Percentiles rank a stretch among this genome's conserved stretches.
Evolutionary conservation across 2,329 filamentous ascomycete species (phyloP).

Genomic region (Monosporascus sp.): DNA sequence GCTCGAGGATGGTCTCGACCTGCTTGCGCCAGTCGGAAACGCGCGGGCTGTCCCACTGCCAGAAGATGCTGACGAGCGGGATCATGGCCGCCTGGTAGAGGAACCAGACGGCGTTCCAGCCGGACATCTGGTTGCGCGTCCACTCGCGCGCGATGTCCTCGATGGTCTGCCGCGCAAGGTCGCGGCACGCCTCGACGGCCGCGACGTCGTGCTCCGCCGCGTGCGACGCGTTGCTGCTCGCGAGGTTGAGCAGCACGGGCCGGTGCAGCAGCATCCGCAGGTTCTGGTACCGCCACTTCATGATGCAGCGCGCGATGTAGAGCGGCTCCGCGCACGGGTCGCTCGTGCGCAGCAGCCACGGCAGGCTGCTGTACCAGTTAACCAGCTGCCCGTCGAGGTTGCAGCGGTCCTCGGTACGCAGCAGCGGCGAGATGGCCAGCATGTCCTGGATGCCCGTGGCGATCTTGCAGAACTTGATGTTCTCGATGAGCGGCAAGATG

Average conservation of each 20-base stretch:
- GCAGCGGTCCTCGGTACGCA: conserved; percentile 61
- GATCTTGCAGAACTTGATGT: conserved; percentile 75
- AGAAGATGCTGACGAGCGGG: conserved; percentile 69
- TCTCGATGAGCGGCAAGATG: conserved; percentile 67
- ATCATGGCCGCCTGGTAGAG: conserved; percentile 78
- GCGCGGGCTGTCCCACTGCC: conserved; percentile 50
- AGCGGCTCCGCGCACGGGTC: conserved; percentile 68
- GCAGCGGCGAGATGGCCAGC: conserved; percentile 62
- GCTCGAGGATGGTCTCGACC: conserved; percentile 53
- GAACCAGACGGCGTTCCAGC: conserved; percentile 80
- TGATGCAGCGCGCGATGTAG: conserved; percentile 64
- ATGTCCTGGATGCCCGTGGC: conserved; percentile 73
- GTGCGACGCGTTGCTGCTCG: conserved; percentile 48
- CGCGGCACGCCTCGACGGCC: conserved; percentile 63
- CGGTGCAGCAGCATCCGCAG: conserved; percentile 71
- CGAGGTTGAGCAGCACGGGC: conserved; percentile 63
- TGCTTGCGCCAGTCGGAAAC: conserved; percentile 50
- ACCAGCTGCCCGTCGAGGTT: conserved; percentile 63
- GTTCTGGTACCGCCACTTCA: conserved; percentile 80
- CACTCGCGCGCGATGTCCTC: conserved; percentile 67
- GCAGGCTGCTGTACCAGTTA: conserved; percentile 67
- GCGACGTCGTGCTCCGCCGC: conserved; percentile 57
- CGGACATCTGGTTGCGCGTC: conserved; percentile 67
- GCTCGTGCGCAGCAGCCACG: conserved; percentile 56
- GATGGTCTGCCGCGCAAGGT: conserved; percentile 65